These are phyloP conservation scores for Osmanthus fragrans DNA, from an alignment of 257 asterid genomes.

Conservation along the genomic window DNA sequence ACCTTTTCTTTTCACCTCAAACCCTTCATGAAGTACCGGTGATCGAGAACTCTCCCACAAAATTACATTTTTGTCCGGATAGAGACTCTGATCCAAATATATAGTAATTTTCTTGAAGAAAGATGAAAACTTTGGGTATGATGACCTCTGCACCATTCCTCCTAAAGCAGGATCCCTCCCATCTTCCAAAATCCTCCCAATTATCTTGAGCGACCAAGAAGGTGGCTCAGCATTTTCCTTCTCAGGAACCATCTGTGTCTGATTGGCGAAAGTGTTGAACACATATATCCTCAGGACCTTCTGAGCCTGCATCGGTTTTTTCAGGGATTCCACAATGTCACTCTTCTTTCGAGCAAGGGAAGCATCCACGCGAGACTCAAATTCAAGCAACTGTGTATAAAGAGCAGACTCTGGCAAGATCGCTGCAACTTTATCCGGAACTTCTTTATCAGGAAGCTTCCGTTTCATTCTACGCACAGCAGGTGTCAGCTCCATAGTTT, in stretches of 20 bases:
- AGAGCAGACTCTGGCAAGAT: slow-evolving; percentile 80
- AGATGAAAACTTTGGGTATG: slow-evolving; percentile 66
- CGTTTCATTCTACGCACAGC: slow-evolving; percentile 71
- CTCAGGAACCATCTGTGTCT: slow-evolving; percentile 34
- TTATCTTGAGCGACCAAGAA: slow-evolving; percentile 78
- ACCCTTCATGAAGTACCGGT: slow-evolving; percentile 69
- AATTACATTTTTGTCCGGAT: slow-evolving; percentile 83
- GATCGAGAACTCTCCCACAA: slow-evolving; percentile 88
- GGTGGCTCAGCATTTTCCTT: slow-evolving; percentile 51
- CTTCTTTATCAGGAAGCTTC: slow-evolving; percentile 57
- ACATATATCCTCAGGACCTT: slow-evolving; percentile 41
- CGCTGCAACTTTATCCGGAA: slow-evolving; percentile 63
- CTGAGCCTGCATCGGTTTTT: slow-evolving; percentile 34
- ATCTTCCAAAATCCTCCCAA: slow-evolving; percentile 71
- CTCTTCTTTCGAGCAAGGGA: slow-evolving; percentile 65
- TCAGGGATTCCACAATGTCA: slow-evolving; percentile 41
- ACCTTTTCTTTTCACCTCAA: slow-evolving; percentile 91
- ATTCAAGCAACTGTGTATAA: slow-evolving; percentile 69
- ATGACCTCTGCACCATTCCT: slow-evolving; percentile 30
- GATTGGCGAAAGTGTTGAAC: slow-evolving; percentile 35
- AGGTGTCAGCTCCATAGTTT: slow-evolving; percentile 91
- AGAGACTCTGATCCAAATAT: slow-evolving; percentile 78
- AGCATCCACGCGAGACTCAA: slow-evolving; percentile 75
- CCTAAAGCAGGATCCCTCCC: slow-evolving; percentile 50
- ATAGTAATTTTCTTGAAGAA: slow-evolving; percentile 81